Base-by-base conservation (phyloP, 2,329 filamentous ascomycete species). In the Stemphylium vesicarium region DNA sequence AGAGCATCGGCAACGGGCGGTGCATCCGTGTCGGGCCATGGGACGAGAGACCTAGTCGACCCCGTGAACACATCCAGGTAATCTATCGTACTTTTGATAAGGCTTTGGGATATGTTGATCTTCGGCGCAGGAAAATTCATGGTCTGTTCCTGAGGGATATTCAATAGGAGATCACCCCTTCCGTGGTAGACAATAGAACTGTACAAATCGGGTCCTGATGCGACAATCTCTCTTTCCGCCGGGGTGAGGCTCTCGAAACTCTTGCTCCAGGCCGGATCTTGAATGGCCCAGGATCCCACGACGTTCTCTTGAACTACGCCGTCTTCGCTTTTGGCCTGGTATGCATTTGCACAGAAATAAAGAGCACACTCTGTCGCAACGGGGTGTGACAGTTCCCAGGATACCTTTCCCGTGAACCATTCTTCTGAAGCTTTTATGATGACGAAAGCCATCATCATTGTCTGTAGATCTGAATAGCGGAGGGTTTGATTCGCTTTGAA, bases 291-390 rank as follows among this genome's bases (percentile, higher is more conserved):
- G 3, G 53, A 57, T 3, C 10, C 29, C 3, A 54, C 4, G 3
- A 52, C 22, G 8, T 24, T 24, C 7, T 24, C 22, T 8, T 24
- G 22, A 8, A 24, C 4, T 24, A 47, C 5, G 11, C 36, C 40
- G 10, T 44, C 50, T 13, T 52, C 13, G 8, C 37, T 57, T 8
- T 36, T 49, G 18, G 53, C 24, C 32, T 52, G 29, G 8, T 59
- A 59, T 5, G 43, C 47, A 8, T 62, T 62, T 11, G 56, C 43
- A 26, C 56, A 62, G 5, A 57, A 26, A 22, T 62, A 59, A 3
- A 62, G 33, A 8, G 47, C 56, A 15, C 59, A 62, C 18, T 62
- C 59, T 13, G 56, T 62, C 10, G 53, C 59, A 0, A 33, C 36
- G 3, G 56, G 52, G 2, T 24, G 33, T 15, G 53, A 38, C 10